These are phyloP conservation scores for Beta macrorhiza DNA, from an alignment of 179 eudicot species.

Conservation along the genomic window DNA sequence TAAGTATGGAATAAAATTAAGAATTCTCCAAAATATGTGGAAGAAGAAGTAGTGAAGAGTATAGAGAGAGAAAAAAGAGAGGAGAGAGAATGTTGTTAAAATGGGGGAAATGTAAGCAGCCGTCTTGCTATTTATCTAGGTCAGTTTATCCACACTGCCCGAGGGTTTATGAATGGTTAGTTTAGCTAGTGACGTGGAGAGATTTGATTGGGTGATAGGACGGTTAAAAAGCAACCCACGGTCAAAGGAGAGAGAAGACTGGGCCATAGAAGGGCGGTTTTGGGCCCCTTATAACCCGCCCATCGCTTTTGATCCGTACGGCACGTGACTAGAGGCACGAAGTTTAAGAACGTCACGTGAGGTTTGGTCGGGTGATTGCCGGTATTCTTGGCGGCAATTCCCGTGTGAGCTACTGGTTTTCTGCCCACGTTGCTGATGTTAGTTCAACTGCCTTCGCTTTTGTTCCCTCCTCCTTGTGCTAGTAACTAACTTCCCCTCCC, in stretches of 20 bases:
- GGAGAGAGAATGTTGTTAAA: slow-evolving; percentile 18
- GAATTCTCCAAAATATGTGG: slow-evolving; percentile 30
- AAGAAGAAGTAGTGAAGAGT: slow-evolving; percentile 18
- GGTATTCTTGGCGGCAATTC: slow-evolving; percentile 28
- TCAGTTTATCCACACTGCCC: slow-evolving; percentile 14
- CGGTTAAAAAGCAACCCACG: slow-evolving; percentile 10
- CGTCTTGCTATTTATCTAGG: slow-evolving; percentile 18
- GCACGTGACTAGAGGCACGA: slow-evolving; percentile 22
- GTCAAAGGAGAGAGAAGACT: slow-evolving; percentile 13
- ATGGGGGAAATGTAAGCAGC: slow-evolving; percentile 13
- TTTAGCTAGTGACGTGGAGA: slow-evolving; percentile 1
- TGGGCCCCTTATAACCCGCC: background rate
- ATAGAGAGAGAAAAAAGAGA: background rate
- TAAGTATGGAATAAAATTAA: background rate
- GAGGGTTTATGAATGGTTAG: background rate
- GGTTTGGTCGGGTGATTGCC: slow-evolving; percentile 31
- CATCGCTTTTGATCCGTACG: slow-evolving; percentile 4
- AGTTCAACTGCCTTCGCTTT: background rate
- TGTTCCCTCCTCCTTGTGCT: background rate
- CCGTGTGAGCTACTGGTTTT: slow-evolving; percentile 26
- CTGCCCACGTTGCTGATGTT: slow-evolving; percentile 24
- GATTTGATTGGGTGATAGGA: background rate
- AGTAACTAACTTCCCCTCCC: too few relatives aligned
- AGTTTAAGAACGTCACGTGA: slow-evolving; percentile 29
- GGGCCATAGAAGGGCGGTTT: background rate